Evolutionary conservation across 2,329 filamentous ascomycete species (phyloP).

Genomic region (Camptophora hylomeconis): DNA sequence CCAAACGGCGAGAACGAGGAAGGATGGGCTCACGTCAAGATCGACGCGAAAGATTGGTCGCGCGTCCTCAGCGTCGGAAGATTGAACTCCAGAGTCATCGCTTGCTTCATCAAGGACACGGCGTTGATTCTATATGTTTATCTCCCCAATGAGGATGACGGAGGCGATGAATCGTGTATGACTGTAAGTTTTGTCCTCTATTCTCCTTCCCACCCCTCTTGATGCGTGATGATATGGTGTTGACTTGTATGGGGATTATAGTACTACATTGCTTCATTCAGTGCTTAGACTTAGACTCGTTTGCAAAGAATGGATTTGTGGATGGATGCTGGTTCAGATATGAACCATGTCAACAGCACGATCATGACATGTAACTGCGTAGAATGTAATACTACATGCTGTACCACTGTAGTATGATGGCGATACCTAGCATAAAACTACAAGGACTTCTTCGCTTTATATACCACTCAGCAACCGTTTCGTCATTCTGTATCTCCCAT

Average conservation of each 20-base stretch:
- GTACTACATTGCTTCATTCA: constrained; percentile 35
- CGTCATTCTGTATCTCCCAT: no score
- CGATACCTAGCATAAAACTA: no score
- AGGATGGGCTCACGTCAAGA: constrained; percentile 76
- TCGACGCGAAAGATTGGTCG: constrained; percentile 91
- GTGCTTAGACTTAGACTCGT: background rate
- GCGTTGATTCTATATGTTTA: constrained; percentile 35
- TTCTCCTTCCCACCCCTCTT: background rate
- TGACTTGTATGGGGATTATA: constrained; percentile 10
- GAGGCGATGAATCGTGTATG: constrained; percentile 32
- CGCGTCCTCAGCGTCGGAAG: constrained; percentile 84
- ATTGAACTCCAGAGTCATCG: constrained; percentile 81
- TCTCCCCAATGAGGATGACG: constrained; percentile 25
- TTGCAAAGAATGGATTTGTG: no score
- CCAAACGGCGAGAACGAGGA: constrained; percentile 56
- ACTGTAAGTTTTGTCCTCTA: constrained; percentile 24
- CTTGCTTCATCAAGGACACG: constrained; percentile 46
- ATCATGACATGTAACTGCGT: no score
- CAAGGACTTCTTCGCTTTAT: no score
- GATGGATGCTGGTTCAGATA: no score
- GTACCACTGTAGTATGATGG: no score
- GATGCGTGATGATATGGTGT: background rate
- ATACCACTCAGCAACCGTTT: no score
- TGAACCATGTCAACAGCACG: no score
- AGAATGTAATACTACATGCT: no score